Base-by-base conservation (phyloP, 2,329 filamentous ascomycete species). In the Aspergillus sp. region DNA sequence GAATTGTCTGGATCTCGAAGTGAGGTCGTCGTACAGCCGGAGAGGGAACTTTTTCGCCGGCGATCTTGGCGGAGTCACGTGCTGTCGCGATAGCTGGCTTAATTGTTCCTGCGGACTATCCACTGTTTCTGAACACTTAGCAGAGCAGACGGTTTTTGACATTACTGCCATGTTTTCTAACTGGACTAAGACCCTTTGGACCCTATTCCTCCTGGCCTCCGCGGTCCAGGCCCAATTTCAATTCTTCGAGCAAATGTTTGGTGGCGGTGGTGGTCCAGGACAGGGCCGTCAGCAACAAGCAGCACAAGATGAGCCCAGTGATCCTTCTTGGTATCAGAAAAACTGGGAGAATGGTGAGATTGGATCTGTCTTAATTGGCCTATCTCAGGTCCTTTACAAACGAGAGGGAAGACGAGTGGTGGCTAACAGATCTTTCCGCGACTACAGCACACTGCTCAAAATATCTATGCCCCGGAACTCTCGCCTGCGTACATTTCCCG, bases 221-320 rank as follows among this genome's bases (percentile, higher is more conserved):
- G 59, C 72, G 10, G 81, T 76, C 3, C 73, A 78, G 48, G 88
- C 88, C 7, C 91, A 97, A 70, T 97, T 97, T 68, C 85, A 88
- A 64, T 95, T 98, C 79, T 98, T 97, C 71, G 90, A 96, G 66
- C 88, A 97, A 60, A 95, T 97, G 88, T 97, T 98, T 67, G 78
- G 81, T 57, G 80, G 80, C 55, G 75, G 34, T 7, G 34, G 36
- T 19, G 36, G 36, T 8, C 36, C 12, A 19, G 12, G 36, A 39
- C 74, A 79, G 48, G 77, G 81, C 54, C 69, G 78, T 42, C 73
- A 76, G 38, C 75, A 78, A 39, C 74, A 77, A 41, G 78, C 80
- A 47, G 76, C 83, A 56, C 80, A 80, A 28, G 93, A 96, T 65
- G 87, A 86, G 29, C 79, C 87, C 2, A 94, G 87, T 61, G 91